These are phyloP conservation scores for Metschnikowia hibisci DNA, from an alignment of 805 yeast genomes.

Conservation along the genomic window DNA sequence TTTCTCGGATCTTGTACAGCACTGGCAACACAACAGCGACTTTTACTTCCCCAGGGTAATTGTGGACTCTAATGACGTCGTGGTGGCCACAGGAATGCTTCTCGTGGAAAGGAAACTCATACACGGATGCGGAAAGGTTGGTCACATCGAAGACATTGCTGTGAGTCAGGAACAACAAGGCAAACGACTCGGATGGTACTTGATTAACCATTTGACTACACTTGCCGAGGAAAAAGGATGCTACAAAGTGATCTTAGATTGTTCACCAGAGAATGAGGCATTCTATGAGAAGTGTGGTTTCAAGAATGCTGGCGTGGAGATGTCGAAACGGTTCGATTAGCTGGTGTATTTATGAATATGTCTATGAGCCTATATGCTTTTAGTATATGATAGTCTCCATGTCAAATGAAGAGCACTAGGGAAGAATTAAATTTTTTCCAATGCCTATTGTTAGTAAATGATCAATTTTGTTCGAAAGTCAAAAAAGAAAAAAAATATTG, in stretches of 20 bases:
- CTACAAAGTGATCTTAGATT: slow-evolving; percentile 86
- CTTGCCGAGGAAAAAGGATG: slow-evolving; percentile 63
- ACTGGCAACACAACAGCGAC: slow-evolving; percentile 53
- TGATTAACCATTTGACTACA: slow-evolving; percentile 59
- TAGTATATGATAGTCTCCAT: background rate
- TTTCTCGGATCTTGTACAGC: slow-evolving; percentile 49
- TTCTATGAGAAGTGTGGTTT: slow-evolving; percentile 90
- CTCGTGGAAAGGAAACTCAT: slow-evolving; percentile 78
- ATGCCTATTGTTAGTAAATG: slow-evolving; percentile 11
- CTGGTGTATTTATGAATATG: too few species aligned
- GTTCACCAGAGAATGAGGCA: slow-evolving; percentile 74
- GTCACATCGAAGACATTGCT: slow-evolving; percentile 94
- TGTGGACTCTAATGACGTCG: slow-evolving; percentile 42
- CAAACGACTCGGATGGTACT: slow-evolving; percentile 63
- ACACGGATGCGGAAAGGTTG: slow-evolving; percentile 80
- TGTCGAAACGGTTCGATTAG: slow-evolving; percentile 48
- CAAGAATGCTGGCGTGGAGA: slow-evolving; percentile 60
- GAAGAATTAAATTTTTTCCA: slow-evolving; percentile 1
- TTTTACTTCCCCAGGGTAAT: slow-evolving; percentile 72
- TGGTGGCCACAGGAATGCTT: slow-evolving; percentile 83
- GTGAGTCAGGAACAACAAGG: slow-evolving; percentile 78
- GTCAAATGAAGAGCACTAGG: background rate
- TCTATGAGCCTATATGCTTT: background rate
- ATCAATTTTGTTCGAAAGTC: background rate
- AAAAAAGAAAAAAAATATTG: background rate